Evolutionary conservation across 306 rosid species (phyloP).

Genomic region (Cajanus cajan): DNA sequence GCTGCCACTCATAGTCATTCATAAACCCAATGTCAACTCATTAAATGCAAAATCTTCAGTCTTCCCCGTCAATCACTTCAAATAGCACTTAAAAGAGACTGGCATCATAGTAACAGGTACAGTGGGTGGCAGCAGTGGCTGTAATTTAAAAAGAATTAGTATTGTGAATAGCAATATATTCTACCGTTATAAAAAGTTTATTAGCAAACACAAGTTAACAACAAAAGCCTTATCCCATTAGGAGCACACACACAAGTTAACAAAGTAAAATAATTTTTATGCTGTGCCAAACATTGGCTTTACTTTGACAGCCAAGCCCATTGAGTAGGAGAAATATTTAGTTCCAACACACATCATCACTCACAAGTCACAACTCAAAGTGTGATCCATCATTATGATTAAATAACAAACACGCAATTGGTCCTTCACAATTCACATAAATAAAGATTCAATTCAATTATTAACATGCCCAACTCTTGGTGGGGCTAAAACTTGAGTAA

Average conservation of each 20-base stretch:
- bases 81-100: background rate
- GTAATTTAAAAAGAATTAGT: background rate
- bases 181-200: background rate
- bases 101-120: background rate
- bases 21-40: background rate
- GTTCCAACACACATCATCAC: too few relatives aligned
- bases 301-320: too few relatives aligned
- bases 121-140: background rate
- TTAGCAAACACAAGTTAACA: background rate
- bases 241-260: background rate
- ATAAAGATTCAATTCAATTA: too few relatives aligned
- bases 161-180: background rate
- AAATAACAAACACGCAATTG: too few relatives aligned
- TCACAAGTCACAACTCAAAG: too few relatives aligned
- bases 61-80: background rate
- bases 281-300: too few relatives aligned
- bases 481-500: too few relatives aligned
- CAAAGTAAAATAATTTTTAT: background rate
- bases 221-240: background rate
- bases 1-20: background rate
- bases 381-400: too few relatives aligned
- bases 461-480: too few relatives aligned
- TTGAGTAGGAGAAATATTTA: too few relatives aligned
- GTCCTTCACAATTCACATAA: too few relatives aligned
- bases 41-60: background rate